Evolutionary conservation across 2,329 filamentous ascomycete genomes (phyloP), one percentile per base, ranked within the genome.

Genomic region (Epichloe gansuensis): DNA sequence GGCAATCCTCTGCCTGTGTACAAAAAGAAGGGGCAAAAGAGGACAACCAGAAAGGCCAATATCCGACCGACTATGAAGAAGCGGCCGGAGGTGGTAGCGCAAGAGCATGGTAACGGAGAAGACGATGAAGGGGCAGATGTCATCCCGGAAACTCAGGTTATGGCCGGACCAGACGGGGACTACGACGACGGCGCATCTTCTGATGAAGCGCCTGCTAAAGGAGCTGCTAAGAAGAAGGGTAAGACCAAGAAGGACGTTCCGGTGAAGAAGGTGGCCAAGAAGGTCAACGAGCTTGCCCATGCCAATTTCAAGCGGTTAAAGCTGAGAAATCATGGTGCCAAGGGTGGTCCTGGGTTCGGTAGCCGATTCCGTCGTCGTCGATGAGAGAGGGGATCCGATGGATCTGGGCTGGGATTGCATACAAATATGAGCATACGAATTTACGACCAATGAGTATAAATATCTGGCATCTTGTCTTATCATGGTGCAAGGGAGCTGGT

Each of bases 11-110:
- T 81, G 39, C 78, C 75, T 51, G 67, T 79, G 1, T 91, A 78
- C 72, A 91, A 90, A 74, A 93, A 93, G 76, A 87, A 87, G 71
- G 87, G 86, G 0, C 78, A 87, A 64, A 93, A 93, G 72, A 75
- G 87, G 55, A 88, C 86, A 51, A 91, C 87, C 3, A 74, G 82
- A 55, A 72, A 75, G 47, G 74, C 78, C 51, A 89, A 82, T 54
- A 87, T 85, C 71, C 74, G 70, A 55, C 80, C 79, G 2, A 74
- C 68, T 0, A 64, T 71, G 51, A 63, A 64, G 6, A 76, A 74
- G 60, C 74, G 80, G 39, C 73, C 76, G 23, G 56, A 64, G 15
- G 58, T 63, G 34, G 55, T 60, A 4, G 52, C 57, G 4, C 44
- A 46, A 23, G 63, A 60, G n/a, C 61, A 65, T 3, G 63, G 65